These are phyloP conservation scores for Isatis tinctoria DNA, from an alignment of 345 rosid species.

Conservation along the genomic window DNA sequence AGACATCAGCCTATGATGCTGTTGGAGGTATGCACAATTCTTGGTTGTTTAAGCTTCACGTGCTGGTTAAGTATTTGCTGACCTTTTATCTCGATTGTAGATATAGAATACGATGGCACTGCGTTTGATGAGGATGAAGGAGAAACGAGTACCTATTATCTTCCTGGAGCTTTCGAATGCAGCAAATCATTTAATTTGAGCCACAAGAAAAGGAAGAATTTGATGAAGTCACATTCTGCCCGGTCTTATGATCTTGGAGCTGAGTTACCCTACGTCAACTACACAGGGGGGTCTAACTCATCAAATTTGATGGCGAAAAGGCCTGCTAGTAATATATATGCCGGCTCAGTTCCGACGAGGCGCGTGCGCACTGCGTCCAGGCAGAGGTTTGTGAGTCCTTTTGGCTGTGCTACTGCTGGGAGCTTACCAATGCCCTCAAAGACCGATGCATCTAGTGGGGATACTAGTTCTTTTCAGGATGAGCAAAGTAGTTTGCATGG, in stretches of 20 bases:
- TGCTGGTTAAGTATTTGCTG: constrained; percentile 20
- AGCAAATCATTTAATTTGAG: constrained; percentile 50
- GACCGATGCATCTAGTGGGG: constrained; percentile 97
- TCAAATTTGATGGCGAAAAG: constrained; percentile 57
- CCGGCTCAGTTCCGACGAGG: constrained; percentile 76
- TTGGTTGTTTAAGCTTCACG: constrained; percentile 17
- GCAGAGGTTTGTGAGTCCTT: constrained; percentile 69
- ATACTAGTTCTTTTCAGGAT: constrained; percentile 93
- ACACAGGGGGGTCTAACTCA: constrained; percentile 47
- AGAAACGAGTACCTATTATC: constrained; percentile 70
- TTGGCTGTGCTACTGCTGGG: constrained; percentile 52
- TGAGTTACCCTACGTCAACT: constrained; percentile 53
- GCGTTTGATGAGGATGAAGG: constrained; percentile 83
- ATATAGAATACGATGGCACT: constrained; percentile 52
- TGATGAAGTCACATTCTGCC: constrained; percentile 45
- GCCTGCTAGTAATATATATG: constrained; percentile 54
- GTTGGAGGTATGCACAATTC: constrained; percentile 55
- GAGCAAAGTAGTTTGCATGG: constrained; percentile 81
- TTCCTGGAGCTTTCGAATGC: constrained; percentile 57
- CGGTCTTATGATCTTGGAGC: constrained; percentile 61
- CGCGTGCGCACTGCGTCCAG: constrained; percentile 88
- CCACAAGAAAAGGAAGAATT: constrained; percentile 62
- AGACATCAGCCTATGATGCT: constrained; percentile 64
- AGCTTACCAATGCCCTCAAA: constrained; percentile 45
- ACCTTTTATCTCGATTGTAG: constrained; percentile 38